phyloP scores from a whole-genome alignment of 1,284 basidiomycete genomes.

The Tylopilus sp. region DNA sequence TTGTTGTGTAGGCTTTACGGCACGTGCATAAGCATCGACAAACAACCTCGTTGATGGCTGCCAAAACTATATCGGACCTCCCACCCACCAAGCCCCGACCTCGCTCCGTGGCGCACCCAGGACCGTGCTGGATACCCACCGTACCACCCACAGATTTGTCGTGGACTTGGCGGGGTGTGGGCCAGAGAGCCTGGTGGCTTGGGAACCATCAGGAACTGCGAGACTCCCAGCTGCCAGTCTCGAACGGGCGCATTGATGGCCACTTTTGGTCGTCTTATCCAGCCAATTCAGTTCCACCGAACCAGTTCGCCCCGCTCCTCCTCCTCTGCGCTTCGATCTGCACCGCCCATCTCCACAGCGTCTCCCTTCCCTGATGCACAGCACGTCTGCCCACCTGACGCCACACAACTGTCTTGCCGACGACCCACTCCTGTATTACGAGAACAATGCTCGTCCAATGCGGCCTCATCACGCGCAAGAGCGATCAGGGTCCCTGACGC shows the following conservation, averaged over 20 bases:
- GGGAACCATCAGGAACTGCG: constrained; percentile 32
- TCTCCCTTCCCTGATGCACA: constrained; percentile 3
- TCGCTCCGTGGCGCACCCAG: background rate
- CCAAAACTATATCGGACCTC: constrained; percentile 31
- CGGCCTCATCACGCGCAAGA: constrained; percentile 13
- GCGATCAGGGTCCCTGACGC: constrained; percentile 20
- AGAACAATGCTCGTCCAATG: constrained; percentile 9
- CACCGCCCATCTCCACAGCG: constrained; percentile 21
- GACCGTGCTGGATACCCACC: background rate
- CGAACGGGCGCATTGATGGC: constrained; percentile 16
- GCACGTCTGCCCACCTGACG: background rate
- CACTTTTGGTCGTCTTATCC: constrained; percentile 24
- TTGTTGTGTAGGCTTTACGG: constrained; percentile 37
- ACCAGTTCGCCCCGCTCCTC: constrained; percentile 10
- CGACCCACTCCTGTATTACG: constrained; percentile 11
- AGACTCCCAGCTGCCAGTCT: constrained; percentile 22
- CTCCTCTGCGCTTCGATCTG: constrained; percentile 8
- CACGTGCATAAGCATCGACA: constrained; percentile 35
- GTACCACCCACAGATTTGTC: background rate
- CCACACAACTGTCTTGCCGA: background rate
- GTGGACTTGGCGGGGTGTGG: background rate
- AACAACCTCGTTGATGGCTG: constrained; percentile 34
- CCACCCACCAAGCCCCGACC: background rate
- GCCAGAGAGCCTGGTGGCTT: constrained; percentile 14
- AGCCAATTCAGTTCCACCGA: constrained; percentile 14